Evolutionary conservation across 2,329 filamentous ascomycete genomes (phyloP).

Genomic region (Exophiala spinifera): DNA sequence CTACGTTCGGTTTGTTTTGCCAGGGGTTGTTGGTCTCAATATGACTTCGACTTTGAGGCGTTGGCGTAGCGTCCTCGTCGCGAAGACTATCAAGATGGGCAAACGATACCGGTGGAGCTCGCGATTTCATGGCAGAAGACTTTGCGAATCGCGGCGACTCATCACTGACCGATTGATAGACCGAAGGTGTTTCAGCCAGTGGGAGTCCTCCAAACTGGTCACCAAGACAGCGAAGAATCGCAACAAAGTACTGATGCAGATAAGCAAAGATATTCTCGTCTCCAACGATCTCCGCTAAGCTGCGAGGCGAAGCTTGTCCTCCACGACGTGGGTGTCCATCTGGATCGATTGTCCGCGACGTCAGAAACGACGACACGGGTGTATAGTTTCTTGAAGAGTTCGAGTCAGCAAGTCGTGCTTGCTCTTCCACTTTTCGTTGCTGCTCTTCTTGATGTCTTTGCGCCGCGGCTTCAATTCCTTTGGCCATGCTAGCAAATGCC

Average conservation of each 20-base stretch:
- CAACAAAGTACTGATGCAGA: conserved; percentile 54
- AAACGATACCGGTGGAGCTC: neutral
- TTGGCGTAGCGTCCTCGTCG: conserved; percentile 19
- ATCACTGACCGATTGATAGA: conserved; percentile 37
- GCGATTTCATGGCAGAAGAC: conserved; percentile 4
- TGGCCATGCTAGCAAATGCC: conserved; percentile 54
- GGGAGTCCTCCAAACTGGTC: conserved; percentile 45
- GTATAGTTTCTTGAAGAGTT: conserved; percentile 42
- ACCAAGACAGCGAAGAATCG: conserved; percentile 47
- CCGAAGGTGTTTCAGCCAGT: conserved; percentile 41
- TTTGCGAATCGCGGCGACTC: conserved; percentile 15
- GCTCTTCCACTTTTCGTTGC: conserved; percentile 41
- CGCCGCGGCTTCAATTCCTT: conserved; percentile 48
- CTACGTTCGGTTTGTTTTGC: neutral
- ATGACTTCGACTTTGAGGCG: conserved; percentile 1
- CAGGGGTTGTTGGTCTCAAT: neutral
- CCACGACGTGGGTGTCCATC: conserved; percentile 53
- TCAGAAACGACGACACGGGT: conserved; percentile 57
- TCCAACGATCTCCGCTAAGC: conserved; percentile 57
- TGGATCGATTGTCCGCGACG: conserved; percentile 54
- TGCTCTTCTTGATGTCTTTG: conserved; percentile 46
- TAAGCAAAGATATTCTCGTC: conserved; percentile 59
- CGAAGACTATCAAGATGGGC: conserved; percentile 17
- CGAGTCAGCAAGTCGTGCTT: conserved; percentile 4
- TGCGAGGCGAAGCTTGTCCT: conserved; percentile 54